Base-by-base conservation (phyloP, 2,329 filamentous ascomycete genomes). In the Curvularia lunata region DNA sequence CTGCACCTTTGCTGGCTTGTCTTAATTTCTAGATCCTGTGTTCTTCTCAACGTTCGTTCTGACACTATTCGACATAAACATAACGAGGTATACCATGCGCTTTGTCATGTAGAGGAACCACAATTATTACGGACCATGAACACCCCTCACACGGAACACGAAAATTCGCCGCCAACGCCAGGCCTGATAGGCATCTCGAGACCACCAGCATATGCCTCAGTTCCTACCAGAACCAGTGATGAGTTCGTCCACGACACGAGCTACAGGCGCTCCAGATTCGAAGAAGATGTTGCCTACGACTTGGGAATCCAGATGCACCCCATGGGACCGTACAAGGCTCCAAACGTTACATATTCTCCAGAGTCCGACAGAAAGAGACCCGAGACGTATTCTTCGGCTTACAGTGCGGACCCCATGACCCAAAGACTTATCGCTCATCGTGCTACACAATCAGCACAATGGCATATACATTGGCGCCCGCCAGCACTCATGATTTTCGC, bases 401-500 rank as follows among this genome's bases (percentile, higher is more conserved):
- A n/a, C 50, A 42, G 40, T 25, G 23, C 66, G 4, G 71, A 75
- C 59, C 63, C 70, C 1, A 67, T 66, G 57, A 75, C 69, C 0
- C 65, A 75, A 48, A 63, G 66, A 19, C 65, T 75, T 18, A 75
- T 75, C 28, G 67, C 68, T 45, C 68, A 69, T 38, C 57, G 72
- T 16, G 65, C 72, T n/a, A 74, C 71, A 1, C 66, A 74, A 52
- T 69, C 69, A 47, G 62, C 70, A 18, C 47, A 65, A 54, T 75
- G 72, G 72, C 66, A 61, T 21, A 56, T 75, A 21, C 71, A 77
- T 56, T 81, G 78, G 78, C 75, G 74, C 18, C 70, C 64, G 16
- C 73, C 74, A 0, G 45, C 64, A 2, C 52, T 69, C 18, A 74
- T 76, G 62, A 56, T 61, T 2, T 51, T 60, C 30, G 59, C 69